A percentile compares a stretch with the other conserved stretches of the same genome.
phyloP scores from a whole-genome alignment of 805 yeast genomes.

The Candida boleticola region DNA sequence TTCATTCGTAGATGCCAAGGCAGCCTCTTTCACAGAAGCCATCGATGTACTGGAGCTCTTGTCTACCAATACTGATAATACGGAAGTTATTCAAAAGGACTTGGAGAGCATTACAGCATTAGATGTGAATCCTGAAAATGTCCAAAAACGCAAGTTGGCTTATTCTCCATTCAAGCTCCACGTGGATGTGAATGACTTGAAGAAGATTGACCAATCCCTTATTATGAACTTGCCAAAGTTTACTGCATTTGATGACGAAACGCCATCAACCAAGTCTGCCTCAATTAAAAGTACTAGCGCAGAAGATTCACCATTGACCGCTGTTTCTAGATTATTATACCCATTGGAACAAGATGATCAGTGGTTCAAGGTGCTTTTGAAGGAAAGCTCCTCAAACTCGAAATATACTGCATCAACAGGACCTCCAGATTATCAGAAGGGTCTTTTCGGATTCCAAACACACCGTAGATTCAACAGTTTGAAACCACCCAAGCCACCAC shows the following conservation, averaged over 20 bases:
- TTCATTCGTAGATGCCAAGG: background rate
- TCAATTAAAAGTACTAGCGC: constrained; percentile 17
- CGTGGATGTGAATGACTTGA: constrained; percentile 40
- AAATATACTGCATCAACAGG: constrained; percentile 12
- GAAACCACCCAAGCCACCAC: constrained; percentile 91
- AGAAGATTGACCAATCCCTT: constrained; percentile 46
- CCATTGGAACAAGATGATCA: constrained; percentile 63
- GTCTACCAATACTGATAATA: constrained; percentile 7
- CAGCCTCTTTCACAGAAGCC: constrained; percentile 4
- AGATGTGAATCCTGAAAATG: background rate
- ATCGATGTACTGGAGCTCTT: constrained; percentile 23
- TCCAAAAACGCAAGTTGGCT: background rate
- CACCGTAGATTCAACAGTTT: constrained; percentile 59
- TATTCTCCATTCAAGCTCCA: constrained; percentile 45
- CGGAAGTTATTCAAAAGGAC: background rate
- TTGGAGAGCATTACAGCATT: background rate
- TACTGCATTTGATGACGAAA: constrained; percentile 44
- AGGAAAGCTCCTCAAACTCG: constrained; percentile 25
- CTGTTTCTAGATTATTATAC: constrained; percentile 64
- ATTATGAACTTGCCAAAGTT: constrained; percentile 47
- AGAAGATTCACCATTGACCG: constrained; percentile 38
- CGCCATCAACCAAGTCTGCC: constrained; percentile 14
- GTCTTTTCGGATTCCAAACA: constrained; percentile 52
- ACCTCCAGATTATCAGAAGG: constrained; percentile 50
- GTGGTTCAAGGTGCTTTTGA: constrained; percentile 58